Evolutionary conservation across 2,329 filamentous ascomycete genomes (phyloP).

Genomic region (Monosporascus sp.): DNA sequence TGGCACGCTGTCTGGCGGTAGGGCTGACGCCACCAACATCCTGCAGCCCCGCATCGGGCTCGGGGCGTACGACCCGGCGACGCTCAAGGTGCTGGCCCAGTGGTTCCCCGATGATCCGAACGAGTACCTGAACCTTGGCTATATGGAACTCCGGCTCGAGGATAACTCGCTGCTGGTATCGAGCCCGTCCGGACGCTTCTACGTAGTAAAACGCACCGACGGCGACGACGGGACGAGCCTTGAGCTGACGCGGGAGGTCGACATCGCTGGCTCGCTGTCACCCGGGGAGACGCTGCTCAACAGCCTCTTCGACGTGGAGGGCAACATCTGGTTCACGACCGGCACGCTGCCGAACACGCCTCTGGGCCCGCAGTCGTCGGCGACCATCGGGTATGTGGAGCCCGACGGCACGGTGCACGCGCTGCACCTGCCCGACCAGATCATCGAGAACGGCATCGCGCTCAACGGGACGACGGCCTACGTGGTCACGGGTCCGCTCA

Average conservation of each 20-base stretch:
- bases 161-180: not conserved
- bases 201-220: not conserved
- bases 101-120: not conserved
- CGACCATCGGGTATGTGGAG: constrained; percentile 1
- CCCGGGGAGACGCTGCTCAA: constrained; percentile 1
- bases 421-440: constrained; percentile 4
- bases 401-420: not conserved
- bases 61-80: not conserved
- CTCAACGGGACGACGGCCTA: constrained; percentile 9
- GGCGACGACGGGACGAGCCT: not conserved
- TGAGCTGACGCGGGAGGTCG: not conserved
- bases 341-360: not conserved
- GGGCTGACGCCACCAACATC: not conserved
- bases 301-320: not conserved
- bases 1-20: not conserved
- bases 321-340: constrained; percentile 2
- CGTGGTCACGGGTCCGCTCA: constrained; percentile 9
- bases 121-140: constrained; percentile 2
- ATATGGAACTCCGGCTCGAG: not conserved
- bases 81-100: not conserved
- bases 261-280: not conserved
- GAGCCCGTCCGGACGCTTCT: not conserved
- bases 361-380: not conserved
- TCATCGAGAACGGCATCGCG: constrained; percentile 12
- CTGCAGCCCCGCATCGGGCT: not conserved